A percentile compares a stretch with the other conserved stretches of the same genome.
These are phyloP conservation scores for Penicillium manginii DNA, from an alignment of 495 filamentous ascomycete species.

Conservation along the genomic window DNA sequence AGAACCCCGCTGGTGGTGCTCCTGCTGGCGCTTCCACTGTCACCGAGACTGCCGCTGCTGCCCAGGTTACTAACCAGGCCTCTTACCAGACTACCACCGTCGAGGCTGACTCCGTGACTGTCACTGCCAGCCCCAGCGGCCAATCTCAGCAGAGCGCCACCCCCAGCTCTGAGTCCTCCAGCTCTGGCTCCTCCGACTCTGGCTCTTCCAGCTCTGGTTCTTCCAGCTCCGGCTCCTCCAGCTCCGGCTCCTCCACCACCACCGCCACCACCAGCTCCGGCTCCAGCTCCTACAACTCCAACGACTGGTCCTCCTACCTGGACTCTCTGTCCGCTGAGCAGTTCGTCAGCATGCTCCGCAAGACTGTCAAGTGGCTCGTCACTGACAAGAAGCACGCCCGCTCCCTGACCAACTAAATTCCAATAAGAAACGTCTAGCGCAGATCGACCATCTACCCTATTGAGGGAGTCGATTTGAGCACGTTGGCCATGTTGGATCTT, in stretches of 20 bases:
- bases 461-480: too few species aligned
- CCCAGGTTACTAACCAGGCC: constrained; percentile 19
- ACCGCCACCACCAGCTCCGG: constrained; percentile 5
- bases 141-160: constrained; percentile 25
- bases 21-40: constrained; percentile 16
- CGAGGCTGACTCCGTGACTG: constrained; percentile 17
- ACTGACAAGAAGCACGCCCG: constrained; percentile 44
- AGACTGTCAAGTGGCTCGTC: constrained; percentile 45
- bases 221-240: constrained; percentile 17
- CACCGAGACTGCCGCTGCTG: constrained; percentile 22
- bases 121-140: constrained; percentile 25
- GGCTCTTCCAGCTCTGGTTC: constrained; percentile 23
- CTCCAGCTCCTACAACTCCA: constrained; percentile 23
- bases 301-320: constrained; percentile 38
- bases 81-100: constrained; percentile 27
- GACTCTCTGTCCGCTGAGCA: constrained; percentile 42
- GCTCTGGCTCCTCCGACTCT: constrained; percentile 9
- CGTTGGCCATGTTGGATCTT: background rate
- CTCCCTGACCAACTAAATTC: constrained; percentile 32
- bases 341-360: constrained; percentile 37
- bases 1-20: constrained; percentile 9
- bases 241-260: constrained; percentile 11
- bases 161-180: constrained; percentile 17
- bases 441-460: constrained; percentile 4
- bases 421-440: background rate